Conservation (phyloP, 208 protist genomes). For the Leishmania mexicana region DNA sequence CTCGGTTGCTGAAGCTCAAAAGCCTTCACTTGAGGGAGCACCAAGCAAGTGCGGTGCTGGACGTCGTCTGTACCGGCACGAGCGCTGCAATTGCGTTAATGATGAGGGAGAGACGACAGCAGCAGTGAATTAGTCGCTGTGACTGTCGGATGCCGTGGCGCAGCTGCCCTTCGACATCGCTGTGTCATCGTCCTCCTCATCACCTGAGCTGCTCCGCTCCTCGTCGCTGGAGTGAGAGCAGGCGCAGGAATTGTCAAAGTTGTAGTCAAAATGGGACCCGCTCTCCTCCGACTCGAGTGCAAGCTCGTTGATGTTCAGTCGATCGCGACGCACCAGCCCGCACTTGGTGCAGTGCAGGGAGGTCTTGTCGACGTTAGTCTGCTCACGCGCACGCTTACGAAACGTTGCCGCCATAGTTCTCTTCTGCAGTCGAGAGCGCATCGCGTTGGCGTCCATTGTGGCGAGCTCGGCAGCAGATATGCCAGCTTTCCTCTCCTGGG, state of each 20-base stretch:
- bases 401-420: slow-evolving; percentile 41
- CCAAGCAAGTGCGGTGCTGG: not conserved
- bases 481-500: not conserved
- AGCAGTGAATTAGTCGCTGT: not conserved
- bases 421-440: slow-evolving; percentile 69
- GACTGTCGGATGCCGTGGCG: not conserved
- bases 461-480: slow-evolving; percentile 54
- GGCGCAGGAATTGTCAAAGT: slow-evolving; percentile 86
- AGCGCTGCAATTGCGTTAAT: not conserved
- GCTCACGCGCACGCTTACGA: slow-evolving; percentile 81
- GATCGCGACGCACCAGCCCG: slow-evolving; percentile 75
- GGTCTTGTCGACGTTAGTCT: slow-evolving; percentile 75
- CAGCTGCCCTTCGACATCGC: slow-evolving; percentile 4
- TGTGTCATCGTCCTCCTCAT: slow-evolving; percentile 20
- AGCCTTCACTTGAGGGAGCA: not conserved
- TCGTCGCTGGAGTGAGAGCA: slow-evolving; percentile 77
- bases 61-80: not conserved
- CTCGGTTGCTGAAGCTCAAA: not conserved
- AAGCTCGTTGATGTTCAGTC: slow-evolving; percentile 88
- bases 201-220: slow-evolving; percentile 34
- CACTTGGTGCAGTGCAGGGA: slow-evolving; percentile 87
- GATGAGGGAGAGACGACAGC: not conserved
- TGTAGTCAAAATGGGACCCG: slow-evolving; percentile 91
- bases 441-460: slow-evolving; percentile 71
- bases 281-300: slow-evolving; percentile 89